Percentiles rank a stretch among this genome's conserved stretches.
phyloP scores from a whole-genome alignment of 208 protist species.

The Crithidia thermophila region DNA sequence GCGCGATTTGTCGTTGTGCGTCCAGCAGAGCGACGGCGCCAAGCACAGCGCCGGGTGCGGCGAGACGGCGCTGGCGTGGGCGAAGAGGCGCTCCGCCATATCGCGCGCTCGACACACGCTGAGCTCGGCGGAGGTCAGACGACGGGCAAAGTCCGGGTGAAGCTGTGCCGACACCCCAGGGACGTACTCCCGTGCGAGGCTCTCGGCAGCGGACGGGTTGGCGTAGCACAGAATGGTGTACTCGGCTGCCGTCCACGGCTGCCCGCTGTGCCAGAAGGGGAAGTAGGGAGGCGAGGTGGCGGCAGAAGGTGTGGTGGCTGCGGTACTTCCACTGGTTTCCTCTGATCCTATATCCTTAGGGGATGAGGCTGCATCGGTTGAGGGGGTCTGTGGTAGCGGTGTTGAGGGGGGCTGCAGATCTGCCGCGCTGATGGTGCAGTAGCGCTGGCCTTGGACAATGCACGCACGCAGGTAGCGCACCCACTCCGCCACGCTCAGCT shows the following conservation, averaged over 20 bases:
- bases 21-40: constrained; percentile 78
- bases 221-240: constrained; percentile 77
- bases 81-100: constrained; percentile 12
- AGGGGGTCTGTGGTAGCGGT: no score
- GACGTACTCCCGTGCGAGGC: constrained; percentile 54
- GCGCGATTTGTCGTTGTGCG: constrained; percentile 54
- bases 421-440: background rate
- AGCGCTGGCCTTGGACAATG: background rate
- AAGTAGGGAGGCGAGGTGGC: constrained; percentile 1
- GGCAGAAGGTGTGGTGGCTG: background rate
- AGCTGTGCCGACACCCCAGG: constrained; percentile 35
- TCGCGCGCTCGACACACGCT: background rate
- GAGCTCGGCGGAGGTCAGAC: constrained; percentile 1
- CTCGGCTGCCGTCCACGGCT: constrained; percentile 78
- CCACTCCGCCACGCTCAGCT: constrained; percentile 1
- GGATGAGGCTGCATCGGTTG: no score
- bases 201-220: constrained; percentile 35
- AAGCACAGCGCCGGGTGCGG: constrained; percentile 70
- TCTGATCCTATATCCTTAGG: no score
- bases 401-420: no score
- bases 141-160: background rate
- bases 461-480: background rate
- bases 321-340: background rate
- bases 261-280: constrained; percentile 33
- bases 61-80: constrained; percentile 27